A percentile compares a stretch with the other conserved stretches of the same genome.
These are phyloP conservation scores for Geotrichum siamense DNA, from an alignment of 1,139 yeast species.

Conservation along the genomic window DNA sequence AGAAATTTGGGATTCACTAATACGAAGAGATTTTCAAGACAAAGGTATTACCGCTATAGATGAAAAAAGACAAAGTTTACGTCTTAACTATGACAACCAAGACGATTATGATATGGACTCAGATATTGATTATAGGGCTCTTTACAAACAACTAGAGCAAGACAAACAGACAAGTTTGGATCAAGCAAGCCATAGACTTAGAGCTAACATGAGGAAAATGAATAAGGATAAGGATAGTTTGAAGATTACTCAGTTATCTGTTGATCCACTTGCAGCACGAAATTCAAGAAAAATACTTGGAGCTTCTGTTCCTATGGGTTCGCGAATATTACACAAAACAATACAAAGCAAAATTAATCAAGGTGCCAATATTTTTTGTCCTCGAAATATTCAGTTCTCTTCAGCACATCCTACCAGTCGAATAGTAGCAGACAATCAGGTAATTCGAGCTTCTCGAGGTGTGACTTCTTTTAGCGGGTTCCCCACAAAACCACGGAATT, in stretches of 20 bases:
- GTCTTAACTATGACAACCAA: not conserved
- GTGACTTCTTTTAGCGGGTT: not conserved
- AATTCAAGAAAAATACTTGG: conserved; percentile 5
- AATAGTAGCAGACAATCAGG: not conserved
- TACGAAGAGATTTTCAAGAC: conserved; percentile 23
- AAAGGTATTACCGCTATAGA: conserved; percentile 8
- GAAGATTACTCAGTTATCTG: conserved; percentile 13
- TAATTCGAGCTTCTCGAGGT: conserved; percentile 5
- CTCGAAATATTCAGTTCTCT: conserved; percentile 8
- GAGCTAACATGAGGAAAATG: conserved; percentile 11
- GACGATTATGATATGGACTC: not conserved
- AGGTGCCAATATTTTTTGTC: conserved; percentile 14
- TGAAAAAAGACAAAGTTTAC: not conserved
- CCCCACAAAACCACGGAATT: not conserved
- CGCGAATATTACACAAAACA: conserved; percentile 9
- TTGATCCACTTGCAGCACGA: conserved; percentile 9
- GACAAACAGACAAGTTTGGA: conserved; percentile 7
- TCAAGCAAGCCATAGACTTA: conserved; percentile 9
- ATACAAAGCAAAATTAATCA: conserved; percentile 11
- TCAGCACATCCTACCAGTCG: not conserved
- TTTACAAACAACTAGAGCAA: conserved; percentile 6
- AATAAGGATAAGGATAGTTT: conserved; percentile 13
- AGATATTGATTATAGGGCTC: conserved; percentile 6
- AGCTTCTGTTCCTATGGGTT: conserved; percentile 11
- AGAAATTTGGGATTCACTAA: conserved; percentile 23